Evolutionary conservation across 805 yeast species (phyloP), one percentile per base, ranked within the genome.

Genomic region (Saturnispora bothae): DNA sequence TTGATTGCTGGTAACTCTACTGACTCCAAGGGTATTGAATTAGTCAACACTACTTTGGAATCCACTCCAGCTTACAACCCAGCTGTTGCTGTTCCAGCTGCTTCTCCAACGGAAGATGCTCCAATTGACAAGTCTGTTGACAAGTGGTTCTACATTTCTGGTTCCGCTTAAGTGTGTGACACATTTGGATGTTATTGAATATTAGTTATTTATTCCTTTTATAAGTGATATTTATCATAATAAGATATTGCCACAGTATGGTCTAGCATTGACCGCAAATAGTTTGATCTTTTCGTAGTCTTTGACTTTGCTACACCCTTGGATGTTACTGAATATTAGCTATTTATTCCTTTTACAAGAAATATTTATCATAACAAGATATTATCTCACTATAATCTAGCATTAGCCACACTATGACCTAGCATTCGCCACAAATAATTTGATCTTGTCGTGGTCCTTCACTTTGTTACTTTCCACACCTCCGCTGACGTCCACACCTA

Each of bases 61-160:
- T 60, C 67, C 42, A 60, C 85, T 45, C 63, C 83, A 34, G 48
- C 76, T 44, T 74, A 61, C 68, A 68, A 71, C 39, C 48, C 69
- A 39, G 64, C 63, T 38, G 51, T 65, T 42, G 69, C 63, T 41
- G 59, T 84, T 42, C 94, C 96, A 51, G 71, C 73, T 42, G 94
- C 83, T 53, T 53, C 73, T 51, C 75, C 81, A 48, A 62, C 67
- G 49, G 73, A 88, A 47, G 86, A 88, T 60, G 96, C 94, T 47
- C 94, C 96, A 64, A 84, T 92, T 62, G 98, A 89, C 71, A 76
- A 83, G 66, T 84, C 96, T 40, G 69, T 89, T 60, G 97, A 89
- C 75, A 89, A 89, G 70, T 89, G 98, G 98, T 89, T 92, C 76
- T 89, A 77, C 78, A 89, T 89, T 59, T 84, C 89, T 43, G 92